A percentile compares a stretch with the other conserved stretches of the same genome.
Evolutionary conservation across 108 stramenopile species (phyloP).

Genomic region (Conticribra weissflogii): DNA sequence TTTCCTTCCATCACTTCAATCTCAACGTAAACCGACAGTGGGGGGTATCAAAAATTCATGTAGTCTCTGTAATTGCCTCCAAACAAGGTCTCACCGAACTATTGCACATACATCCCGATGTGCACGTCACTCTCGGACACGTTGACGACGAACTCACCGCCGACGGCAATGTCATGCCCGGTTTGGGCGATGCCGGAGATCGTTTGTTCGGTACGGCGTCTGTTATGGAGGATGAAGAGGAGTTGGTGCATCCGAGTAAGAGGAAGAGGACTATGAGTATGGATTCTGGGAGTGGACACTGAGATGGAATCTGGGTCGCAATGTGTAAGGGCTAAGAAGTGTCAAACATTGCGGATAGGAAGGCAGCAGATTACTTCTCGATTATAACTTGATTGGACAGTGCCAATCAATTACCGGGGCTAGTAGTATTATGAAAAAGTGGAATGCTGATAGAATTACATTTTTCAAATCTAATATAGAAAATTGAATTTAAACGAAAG

Average conservation of each 20-base stretch:
- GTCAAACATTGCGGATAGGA: too few relatives aligned
- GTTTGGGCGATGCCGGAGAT: slow-evolving; percentile 96
- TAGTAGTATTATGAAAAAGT: too few relatives aligned
- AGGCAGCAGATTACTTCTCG: too few relatives aligned
- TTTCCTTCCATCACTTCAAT: too few relatives aligned
- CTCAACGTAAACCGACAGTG: slow-evolving; percentile 46
- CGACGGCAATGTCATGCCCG: slow-evolving; percentile 89
- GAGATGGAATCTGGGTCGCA: too few relatives aligned
- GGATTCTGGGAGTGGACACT: slow-evolving; percentile 7
- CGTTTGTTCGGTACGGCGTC: slow-evolving; percentile 81
- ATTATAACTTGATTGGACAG: too few relatives aligned
- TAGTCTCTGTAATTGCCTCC: slow-evolving; percentile 88
- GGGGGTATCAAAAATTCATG: slow-evolving; percentile 85
- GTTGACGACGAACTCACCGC: slow-evolving; percentile 83
- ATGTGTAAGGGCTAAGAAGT: too few relatives aligned
- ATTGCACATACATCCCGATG: slow-evolving; percentile 80
- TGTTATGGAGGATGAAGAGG: slow-evolving; percentile 60
- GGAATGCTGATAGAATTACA: too few relatives aligned
- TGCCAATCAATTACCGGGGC: too few relatives aligned
- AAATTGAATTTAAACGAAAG: too few relatives aligned
- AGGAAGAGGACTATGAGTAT: slow-evolving; percentile 49
- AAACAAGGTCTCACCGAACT: slow-evolving; percentile 72
- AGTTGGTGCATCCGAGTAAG: slow-evolving; percentile 60
- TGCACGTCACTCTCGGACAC: slow-evolving; percentile 81
- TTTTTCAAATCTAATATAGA: too few relatives aligned